Evolutionary conservation across 345 rosid species (phyloP).

Genomic region (Rhizophora mangle): DNA sequence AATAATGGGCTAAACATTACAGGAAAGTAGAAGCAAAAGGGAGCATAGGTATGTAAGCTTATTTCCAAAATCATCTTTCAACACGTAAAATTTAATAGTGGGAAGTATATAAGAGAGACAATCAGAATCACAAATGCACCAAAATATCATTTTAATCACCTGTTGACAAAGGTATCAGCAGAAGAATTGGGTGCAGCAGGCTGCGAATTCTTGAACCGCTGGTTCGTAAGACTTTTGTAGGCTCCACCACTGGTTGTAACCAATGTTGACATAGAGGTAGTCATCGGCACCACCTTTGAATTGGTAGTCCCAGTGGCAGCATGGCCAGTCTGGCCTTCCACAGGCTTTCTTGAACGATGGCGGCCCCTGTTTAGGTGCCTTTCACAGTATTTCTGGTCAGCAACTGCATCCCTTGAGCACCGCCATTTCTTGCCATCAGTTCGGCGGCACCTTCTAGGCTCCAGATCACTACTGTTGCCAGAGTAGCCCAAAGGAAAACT

Average conservation of each 20-base stretch:
- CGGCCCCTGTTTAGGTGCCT: conserved; percentile 83
- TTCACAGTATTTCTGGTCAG: conserved; percentile 80
- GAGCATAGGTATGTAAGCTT: not conserved
- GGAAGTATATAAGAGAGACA: not conserved
- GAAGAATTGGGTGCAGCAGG: conserved; percentile 35
- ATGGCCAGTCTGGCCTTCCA: conserved; percentile 60
- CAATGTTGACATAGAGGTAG: conserved; percentile 26
- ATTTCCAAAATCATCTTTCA: not conserved
- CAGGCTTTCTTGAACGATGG: conserved; percentile 87
- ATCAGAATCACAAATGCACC: not conserved
- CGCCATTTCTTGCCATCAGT: conserved; percentile 91
- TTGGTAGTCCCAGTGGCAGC: conserved; percentile 32
- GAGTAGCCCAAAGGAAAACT: conserved; percentile 55
- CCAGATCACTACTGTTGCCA: conserved; percentile 49
- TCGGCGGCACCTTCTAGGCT: conserved; percentile 74
- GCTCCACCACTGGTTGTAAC: conserved; percentile 29
- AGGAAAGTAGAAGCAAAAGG: conserved; percentile 18
- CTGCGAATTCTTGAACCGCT: conserved; percentile 32
- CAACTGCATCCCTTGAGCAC: conserved; percentile 68
- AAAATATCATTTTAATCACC: conserved; percentile 9
- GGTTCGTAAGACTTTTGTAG: conserved; percentile 30
- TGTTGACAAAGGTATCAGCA: conserved; percentile 23
- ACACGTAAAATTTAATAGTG: too few species aligned
- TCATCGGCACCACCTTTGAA: conserved; percentile 38
- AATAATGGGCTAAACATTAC: conserved; percentile 27